Evolutionary conservation across 805 yeast species (phyloP).

Genomic region (Isabelozyma rhagii): DNA sequence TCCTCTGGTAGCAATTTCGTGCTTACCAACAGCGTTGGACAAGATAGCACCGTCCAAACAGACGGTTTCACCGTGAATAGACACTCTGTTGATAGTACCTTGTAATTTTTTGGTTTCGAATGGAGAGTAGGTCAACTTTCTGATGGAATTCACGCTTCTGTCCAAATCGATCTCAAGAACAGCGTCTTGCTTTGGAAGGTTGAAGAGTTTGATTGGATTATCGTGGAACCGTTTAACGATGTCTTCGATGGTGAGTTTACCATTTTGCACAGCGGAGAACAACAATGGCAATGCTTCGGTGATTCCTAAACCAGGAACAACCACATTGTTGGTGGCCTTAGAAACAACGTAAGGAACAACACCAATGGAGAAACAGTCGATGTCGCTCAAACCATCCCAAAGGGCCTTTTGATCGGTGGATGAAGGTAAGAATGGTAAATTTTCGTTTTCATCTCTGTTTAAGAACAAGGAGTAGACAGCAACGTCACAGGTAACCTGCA

Average conservation of each 20-base stretch:
- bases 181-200: conserved; percentile 77
- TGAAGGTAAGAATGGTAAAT: conserved; percentile 73
- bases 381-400: conserved; percentile 68
- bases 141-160: conserved; percentile 47
- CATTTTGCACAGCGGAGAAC: conserved; percentile 73
- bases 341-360: conserved; percentile 72
- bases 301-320: conserved; percentile 72
- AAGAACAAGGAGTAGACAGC: conserved; percentile 75
- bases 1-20: conserved; percentile 44
- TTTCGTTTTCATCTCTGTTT: conserved; percentile 67
- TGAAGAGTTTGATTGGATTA: conserved; percentile 79
- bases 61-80: conserved; percentile 71
- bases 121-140: conserved; percentile 21
- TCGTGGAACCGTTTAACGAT: conserved; percentile 71
- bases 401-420: conserved; percentile 75
- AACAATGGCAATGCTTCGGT: conserved; percentile 79
- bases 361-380: conserved; percentile 90
- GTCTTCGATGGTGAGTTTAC: conserved; percentile 68
- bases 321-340: conserved; percentile 55
- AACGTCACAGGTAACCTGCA: conserved; percentile 87
- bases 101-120: conserved; percentile 40
- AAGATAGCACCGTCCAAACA: conserved; percentile 80
- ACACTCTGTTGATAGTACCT: conserved; percentile 89
- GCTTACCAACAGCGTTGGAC: conserved; percentile 58
- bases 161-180: conserved; percentile 81